These are phyloP conservation scores for Effrenium voratum DNA, from an alignment of 73 alveolate species.

Conservation along the genomic window DNA sequence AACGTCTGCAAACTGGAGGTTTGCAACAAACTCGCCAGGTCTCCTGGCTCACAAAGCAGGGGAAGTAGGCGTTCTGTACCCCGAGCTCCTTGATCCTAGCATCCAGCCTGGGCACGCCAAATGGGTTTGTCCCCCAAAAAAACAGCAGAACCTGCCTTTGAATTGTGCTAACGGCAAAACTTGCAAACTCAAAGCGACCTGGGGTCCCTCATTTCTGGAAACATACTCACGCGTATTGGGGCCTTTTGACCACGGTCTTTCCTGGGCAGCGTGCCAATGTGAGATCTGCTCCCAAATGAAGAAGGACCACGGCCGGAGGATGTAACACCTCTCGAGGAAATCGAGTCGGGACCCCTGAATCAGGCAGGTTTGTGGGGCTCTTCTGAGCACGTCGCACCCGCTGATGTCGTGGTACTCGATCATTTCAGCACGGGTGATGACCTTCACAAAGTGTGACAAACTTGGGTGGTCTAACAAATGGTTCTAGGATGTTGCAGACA, in stretches of 20 bases:
- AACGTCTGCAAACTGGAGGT: not conserved
- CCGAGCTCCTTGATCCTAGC: conserved; percentile 97
- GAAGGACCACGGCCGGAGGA: conserved; percentile 99
- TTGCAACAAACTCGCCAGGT: not conserved
- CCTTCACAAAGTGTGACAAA: conserved; percentile 95
- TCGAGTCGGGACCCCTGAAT: not conserved
- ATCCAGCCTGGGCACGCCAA: conserved; percentile 97
- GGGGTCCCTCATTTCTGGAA: too few relatives aligned
- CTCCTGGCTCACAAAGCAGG: conserved; percentile 99
- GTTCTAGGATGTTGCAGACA: too few relatives aligned
- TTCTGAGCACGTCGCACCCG: conserved; percentile 99
- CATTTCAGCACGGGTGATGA: conserved; percentile 99
- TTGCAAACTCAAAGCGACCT: too few relatives aligned
- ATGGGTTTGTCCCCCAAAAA: too few relatives aligned
- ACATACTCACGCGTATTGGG: too few relatives aligned
- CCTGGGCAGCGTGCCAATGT: conserved; percentile 96
- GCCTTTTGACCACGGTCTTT: too few relatives aligned
- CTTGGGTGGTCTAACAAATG: too few relatives aligned
- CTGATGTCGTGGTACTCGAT: conserved; percentile 99
- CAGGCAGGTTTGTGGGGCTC: conserved; percentile 45
- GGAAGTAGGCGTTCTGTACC: conserved; percentile 99
- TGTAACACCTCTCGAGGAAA: conserved; percentile 98
- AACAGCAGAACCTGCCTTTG: too few relatives aligned
- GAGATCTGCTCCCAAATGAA: conserved; percentile 99
- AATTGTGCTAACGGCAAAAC: too few relatives aligned